Evolutionary conservation across 2,329 filamentous ascomycete species (phyloP).

Genomic region (Fusarium pininemorale): DNA sequence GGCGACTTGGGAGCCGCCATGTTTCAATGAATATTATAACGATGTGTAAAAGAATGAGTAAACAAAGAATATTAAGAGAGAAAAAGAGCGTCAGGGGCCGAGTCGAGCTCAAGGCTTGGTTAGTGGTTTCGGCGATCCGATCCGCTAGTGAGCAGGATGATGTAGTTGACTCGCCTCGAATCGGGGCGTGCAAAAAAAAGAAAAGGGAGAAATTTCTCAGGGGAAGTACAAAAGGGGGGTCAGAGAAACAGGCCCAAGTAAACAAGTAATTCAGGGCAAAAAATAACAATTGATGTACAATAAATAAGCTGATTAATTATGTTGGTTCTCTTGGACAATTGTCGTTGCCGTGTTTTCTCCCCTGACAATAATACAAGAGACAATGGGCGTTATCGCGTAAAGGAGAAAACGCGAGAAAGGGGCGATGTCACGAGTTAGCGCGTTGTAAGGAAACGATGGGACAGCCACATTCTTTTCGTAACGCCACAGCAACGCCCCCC

Average conservation of each 20-base stretch:
- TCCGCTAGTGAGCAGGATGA: slow-evolving; percentile 34
- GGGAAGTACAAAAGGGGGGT: neutral
- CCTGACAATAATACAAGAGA: neutral
- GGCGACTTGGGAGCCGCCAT: slow-evolving; percentile 47
- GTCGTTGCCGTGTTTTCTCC: neutral
- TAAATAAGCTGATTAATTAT: slow-evolving; percentile 3
- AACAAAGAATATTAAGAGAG: neutral
- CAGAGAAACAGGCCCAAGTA: neutral
- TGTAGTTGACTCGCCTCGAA: slow-evolving; percentile 35
- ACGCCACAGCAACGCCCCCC: slow-evolving; percentile 8
- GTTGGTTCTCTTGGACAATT: slow-evolving; percentile 11
- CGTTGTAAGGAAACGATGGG: neutral
- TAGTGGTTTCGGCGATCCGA: slow-evolving; percentile 9
- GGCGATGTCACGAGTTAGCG: slow-evolving; percentile 48
- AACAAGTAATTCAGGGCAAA: neutral
- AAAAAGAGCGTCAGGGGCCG: neutral
- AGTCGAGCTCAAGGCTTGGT: slow-evolving; percentile 2
- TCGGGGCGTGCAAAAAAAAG: neutral
- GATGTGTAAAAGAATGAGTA: neutral
- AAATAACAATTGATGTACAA: neutral
- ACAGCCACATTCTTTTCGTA: neutral
- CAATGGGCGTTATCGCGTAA: slow-evolving; percentile 26
- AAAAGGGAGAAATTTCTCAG: neutral
- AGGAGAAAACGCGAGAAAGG: slow-evolving; percentile 47
- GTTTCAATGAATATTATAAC: neutral